Conservation (phyloP, 495 filamentous ascomycete species). For the Penicillium angulare region DNA sequence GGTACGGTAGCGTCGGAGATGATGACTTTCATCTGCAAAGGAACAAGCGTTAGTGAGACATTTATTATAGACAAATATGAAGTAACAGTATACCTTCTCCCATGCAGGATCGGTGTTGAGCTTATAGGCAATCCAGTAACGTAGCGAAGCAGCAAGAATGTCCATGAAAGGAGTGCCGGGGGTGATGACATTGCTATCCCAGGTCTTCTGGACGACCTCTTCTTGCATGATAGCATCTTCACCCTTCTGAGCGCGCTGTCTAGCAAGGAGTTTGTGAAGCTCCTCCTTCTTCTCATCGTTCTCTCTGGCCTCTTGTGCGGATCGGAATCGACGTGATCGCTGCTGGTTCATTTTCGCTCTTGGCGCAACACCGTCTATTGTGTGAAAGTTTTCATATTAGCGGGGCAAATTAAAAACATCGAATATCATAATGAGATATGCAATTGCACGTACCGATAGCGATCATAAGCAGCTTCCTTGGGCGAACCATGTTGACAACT, state of each 20-base stretch:
- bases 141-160: conserved; percentile 82
- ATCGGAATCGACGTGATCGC: conserved; percentile 85
- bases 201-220: conserved; percentile 80
- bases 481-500: conserved; percentile 97
- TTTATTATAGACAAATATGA: too few relatives aligned
- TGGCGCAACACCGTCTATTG: conserved; percentile 83
- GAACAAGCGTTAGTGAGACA: too few relatives aligned
- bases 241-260: conserved; percentile 59
- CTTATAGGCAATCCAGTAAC: conserved; percentile 97
- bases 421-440: neutral
- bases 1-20: conserved; percentile 98
- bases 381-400: conserved; percentile 6
- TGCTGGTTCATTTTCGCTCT: conserved; percentile 98
- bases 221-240: conserved; percentile 58
- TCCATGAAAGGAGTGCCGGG: conserved; percentile 99
- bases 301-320: conserved; percentile 89
- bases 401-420: neutral
- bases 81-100: conserved; percentile 78
- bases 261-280: conserved; percentile 73
- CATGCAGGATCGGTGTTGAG: conserved; percentile 96
- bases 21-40: conserved; percentile 89
- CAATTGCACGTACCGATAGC: conserved; percentile 74
- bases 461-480: conserved; percentile 93
- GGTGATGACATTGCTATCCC: conserved; percentile 96
- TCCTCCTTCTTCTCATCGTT: conserved; percentile 90